phyloP scores from a whole-genome alignment of 176 grass and related monocot species.

The Aegilops umbellulata region DNA sequence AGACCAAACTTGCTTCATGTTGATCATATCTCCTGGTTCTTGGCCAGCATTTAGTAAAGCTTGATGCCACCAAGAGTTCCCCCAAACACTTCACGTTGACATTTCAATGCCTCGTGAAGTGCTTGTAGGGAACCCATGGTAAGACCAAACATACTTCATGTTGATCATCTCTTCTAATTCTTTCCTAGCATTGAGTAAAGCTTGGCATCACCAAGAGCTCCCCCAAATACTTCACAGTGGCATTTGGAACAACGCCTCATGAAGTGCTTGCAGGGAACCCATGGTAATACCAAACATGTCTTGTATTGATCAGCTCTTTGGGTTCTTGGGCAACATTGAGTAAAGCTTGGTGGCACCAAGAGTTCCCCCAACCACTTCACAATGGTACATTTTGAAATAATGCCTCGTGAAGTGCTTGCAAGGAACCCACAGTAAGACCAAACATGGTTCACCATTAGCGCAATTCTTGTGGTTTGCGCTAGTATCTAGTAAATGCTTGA shows the following conservation, averaged over 20 bases:
- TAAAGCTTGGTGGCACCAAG: not conserved
- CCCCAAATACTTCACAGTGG: not conserved
- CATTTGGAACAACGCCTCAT: not conserved
- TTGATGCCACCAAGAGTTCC: not conserved
- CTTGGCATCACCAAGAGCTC: not conserved
- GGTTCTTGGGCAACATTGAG: not conserved
- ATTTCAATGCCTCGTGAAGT: not conserved
- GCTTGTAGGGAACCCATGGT: not conserved
- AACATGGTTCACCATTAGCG: not conserved
- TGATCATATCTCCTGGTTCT: no score
- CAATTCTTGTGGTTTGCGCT: not conserved
- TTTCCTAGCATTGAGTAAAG: not conserved
- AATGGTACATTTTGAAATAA: not conserved
- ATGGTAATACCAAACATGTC: not conserved
- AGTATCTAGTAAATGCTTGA: no score
- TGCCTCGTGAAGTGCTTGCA: conserved; percentile 28
- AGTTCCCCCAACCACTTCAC: conserved; percentile 37
- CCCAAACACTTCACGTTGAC: not conserved
- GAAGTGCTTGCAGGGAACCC: not conserved
- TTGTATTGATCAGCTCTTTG: not conserved
- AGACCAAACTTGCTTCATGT: not conserved
- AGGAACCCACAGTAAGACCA: conserved; percentile 32
- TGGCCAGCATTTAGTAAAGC: no score
- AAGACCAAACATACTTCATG: not conserved
- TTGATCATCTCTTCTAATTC: not conserved